phyloP scores from a whole-genome alignment of 441 rosid species.

The Brassica balearica region DNA sequence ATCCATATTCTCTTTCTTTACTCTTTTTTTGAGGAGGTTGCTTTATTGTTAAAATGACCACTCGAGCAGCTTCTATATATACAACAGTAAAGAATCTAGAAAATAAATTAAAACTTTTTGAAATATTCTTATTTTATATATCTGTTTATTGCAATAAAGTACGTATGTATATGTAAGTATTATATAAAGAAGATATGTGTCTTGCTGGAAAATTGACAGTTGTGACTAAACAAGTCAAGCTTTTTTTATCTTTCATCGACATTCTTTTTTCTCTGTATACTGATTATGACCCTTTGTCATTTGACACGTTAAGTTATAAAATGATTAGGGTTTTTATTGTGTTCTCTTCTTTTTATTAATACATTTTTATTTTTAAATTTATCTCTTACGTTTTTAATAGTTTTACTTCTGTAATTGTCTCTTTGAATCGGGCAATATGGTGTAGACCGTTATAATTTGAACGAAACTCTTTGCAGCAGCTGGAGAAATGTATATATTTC shows the following conservation, averaged over 20 bases:
- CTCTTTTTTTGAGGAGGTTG: conserved; percentile 31
- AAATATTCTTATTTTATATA: conserved; percentile 19
- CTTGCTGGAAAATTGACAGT: conserved; percentile 61
- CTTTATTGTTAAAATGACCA: conserved; percentile 39
- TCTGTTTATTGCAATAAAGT: conserved; percentile 29
- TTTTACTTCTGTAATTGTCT: neutral
- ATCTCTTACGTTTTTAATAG: neutral
- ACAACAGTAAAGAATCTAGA: conserved; percentile 42
- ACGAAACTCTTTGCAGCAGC: conserved; percentile 5
- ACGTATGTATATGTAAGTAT: neutral
- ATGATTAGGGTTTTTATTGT: conserved; percentile 25
- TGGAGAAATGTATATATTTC: conserved; percentile 1
- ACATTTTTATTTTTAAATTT: too few relatives aligned
- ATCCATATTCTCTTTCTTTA: conserved; percentile 54
- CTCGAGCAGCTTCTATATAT: conserved; percentile 37
- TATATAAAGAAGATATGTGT: conserved; percentile 36
- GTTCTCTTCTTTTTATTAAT: conserved; percentile 2
- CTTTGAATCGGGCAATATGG: neutral
- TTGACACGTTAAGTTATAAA: conserved; percentile 49
- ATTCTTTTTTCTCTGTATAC: conserved; percentile 19
- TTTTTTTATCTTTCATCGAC: conserved; percentile 34
- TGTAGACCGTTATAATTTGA: neutral
- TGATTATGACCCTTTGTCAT: conserved; percentile 26
- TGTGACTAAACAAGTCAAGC: conserved; percentile 54
- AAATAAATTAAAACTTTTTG: conserved; percentile 31